These are phyloP conservation scores for Saccharomycopsis fodiens DNA, from an alignment of 805 yeast genomes.

Conservation along the genomic window DNA sequence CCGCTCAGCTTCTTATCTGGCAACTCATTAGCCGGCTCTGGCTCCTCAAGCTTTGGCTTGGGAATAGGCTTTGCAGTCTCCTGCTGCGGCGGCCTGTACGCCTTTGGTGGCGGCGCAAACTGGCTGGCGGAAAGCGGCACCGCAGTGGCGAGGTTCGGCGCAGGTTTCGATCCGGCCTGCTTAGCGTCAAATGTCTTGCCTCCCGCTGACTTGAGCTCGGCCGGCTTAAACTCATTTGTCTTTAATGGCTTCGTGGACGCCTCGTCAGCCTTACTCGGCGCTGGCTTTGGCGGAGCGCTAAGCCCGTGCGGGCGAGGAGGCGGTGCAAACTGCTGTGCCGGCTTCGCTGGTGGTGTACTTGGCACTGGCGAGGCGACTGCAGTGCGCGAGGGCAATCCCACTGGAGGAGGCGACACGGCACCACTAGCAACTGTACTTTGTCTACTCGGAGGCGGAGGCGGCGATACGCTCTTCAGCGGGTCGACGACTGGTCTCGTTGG, in stretches of 20 bases:
- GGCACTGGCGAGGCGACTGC: not conserved
- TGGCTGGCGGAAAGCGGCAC: not conserved
- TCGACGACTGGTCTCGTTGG: not conserved
- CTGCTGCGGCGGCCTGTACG: no score
- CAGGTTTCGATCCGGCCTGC: no score
- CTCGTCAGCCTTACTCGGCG: no score
- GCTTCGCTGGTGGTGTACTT: not conserved
- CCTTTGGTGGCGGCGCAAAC: slow-evolving; percentile 15
- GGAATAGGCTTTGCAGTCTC: no score
- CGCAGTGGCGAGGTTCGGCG: not conserved
- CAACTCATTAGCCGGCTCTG: no score
- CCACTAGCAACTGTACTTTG: not conserved
- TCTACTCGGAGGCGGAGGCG: slow-evolving; percentile 9
- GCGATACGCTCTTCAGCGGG: not conserved
- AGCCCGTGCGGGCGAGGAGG: slow-evolving; percentile 20
- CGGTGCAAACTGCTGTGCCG: slow-evolving; percentile 12
- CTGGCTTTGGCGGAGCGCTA: not conserved
- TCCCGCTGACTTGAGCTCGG: not conserved
- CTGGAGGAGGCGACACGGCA: no score
- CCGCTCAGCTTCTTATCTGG: no score
- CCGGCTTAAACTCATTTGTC: not conserved
- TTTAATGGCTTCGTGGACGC: no score
- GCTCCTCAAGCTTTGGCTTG: no score
- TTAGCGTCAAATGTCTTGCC: no score
- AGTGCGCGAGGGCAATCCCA: not conserved